Conservation (phyloP, 495 filamentous ascomycete species). For the Terfezia claveryi region DNA sequence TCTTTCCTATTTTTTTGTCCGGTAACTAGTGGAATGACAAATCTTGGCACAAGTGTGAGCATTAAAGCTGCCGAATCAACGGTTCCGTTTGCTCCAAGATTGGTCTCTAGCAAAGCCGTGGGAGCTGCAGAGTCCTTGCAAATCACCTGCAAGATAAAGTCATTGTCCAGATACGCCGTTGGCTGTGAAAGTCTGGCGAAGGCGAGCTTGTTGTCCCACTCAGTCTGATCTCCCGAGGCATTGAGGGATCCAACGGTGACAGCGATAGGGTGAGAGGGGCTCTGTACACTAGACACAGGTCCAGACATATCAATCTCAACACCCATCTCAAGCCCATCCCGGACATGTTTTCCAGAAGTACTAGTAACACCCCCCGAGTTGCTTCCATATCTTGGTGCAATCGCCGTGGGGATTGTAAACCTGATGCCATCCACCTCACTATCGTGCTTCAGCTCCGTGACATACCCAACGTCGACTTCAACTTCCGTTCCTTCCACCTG, state of each 20-base stretch:
- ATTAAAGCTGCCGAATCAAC: conserved; percentile 29
- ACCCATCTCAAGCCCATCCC: conserved; percentile 21
- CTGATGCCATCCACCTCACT: conserved; percentile 37
- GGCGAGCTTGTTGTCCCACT: neutral
- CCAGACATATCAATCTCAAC: conserved; percentile 38
- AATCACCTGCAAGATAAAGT: conserved; percentile 34
- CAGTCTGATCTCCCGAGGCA: neutral
- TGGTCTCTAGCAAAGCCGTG: conserved; percentile 38
- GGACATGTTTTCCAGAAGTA: neutral
- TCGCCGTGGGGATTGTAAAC: conserved; percentile 39
- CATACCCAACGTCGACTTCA: conserved; percentile 36
- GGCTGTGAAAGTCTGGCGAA: conserved; percentile 1
- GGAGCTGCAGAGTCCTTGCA: conserved; percentile 34
- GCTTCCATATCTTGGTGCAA: conserved; percentile 41
- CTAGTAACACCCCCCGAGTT: conserved; percentile 19
- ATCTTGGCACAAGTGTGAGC: conserved; percentile 44
- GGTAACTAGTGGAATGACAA: conserved; percentile 27
- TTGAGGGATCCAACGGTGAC: conserved; percentile 32
- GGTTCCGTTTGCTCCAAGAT: conserved; percentile 21
- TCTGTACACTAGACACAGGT: conserved; percentile 36
- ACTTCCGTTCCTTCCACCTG: conserved; percentile 24
- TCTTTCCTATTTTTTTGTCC: conserved; percentile 25
- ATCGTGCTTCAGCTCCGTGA: conserved; percentile 47
- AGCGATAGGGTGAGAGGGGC: conserved; percentile 44
- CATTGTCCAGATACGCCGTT: conserved; percentile 26